Evolutionary conservation across 352 stramenopile genomes (phyloP).

Genomic region (Pythium biforme): DNA sequence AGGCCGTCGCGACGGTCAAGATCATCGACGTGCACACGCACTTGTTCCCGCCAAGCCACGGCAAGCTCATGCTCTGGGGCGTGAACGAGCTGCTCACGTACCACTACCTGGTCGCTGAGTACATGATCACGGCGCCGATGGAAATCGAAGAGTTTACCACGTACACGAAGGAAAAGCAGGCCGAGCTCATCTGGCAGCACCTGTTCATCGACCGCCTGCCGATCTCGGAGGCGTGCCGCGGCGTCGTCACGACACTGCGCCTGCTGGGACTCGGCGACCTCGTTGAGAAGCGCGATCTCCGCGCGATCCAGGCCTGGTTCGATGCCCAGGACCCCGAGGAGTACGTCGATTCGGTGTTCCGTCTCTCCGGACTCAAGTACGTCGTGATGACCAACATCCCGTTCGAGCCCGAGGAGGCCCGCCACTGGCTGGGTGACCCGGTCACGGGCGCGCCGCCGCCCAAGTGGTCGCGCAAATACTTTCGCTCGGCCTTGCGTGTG

Average conservation of each 20-base stretch:
- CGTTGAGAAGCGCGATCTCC: slow-evolving; percentile 72
- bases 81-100: slow-evolving; percentile 95
- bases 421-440: slow-evolving; percentile 52
- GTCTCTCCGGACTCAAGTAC: slow-evolving; percentile 77
- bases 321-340: slow-evolving; percentile 62
- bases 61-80: slow-evolving; percentile 90
- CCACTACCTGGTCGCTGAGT: slow-evolving; percentile 95
- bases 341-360: slow-evolving; percentile 79
- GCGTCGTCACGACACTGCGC: slow-evolving; percentile 88
- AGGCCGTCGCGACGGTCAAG: slow-evolving; percentile 32
- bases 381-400: slow-evolving; percentile 96
- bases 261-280: slow-evolving; percentile 70
- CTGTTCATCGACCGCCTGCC: slow-evolving; percentile 89
- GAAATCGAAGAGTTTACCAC: slow-evolving; percentile 81
- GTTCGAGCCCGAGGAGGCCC: slow-evolving; percentile 62
- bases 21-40: slow-evolving; percentile 92
- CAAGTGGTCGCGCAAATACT: slow-evolving; percentile 65
- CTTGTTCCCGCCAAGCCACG: slow-evolving; percentile 90
- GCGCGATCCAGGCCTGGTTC: slow-evolving; percentile 84
- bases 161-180: slow-evolving; percentile 75
- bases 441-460: slow-evolving; percentile 38
- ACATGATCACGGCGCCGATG: slow-evolving; percentile 86
- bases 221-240: slow-evolving; percentile 89
- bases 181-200: slow-evolving; percentile 88
- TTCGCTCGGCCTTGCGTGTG: slow-evolving; percentile 89